A percentile compares a stretch with the other conserved stretches of the same genome.
Evolutionary conservation across 73 alveolate genomes (phyloP).

Genomic region (Paramecium sonneborni): DNA sequence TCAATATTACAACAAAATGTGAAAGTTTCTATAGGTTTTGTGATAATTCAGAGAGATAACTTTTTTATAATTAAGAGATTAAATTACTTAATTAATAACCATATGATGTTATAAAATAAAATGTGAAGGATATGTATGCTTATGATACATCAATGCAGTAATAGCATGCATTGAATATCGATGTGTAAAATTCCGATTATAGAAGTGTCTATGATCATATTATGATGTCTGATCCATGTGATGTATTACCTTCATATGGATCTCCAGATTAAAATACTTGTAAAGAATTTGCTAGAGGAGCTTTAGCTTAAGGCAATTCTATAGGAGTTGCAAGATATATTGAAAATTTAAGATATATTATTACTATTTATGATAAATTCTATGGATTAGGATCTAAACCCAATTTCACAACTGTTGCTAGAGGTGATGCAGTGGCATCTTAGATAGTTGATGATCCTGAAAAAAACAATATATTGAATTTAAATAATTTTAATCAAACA

Average conservation of each 20-base stretch:
- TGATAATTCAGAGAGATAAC: constrained; percentile 22
- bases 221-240: constrained; percentile 46
- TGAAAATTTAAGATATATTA: constrained; percentile 44
- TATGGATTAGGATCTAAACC: background rate
- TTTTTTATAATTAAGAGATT: background rate
- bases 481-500: constrained; percentile 45
- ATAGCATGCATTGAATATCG: constrained; percentile 28
- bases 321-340: constrained; percentile 51
- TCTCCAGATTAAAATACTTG: background rate
- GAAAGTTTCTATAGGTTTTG: constrained; percentile 1
- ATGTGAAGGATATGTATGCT: constrained; percentile 23
- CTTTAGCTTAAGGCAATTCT: constrained; percentile 30
- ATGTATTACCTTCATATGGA: background rate
- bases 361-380: constrained; percentile 40
- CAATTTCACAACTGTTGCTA: constrained; percentile 31
- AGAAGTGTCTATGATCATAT: constrained; percentile 29
- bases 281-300: constrained; percentile 31
- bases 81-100: background rate
- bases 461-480: background rate
- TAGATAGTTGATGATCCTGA: constrained; percentile 11
- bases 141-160: constrained; percentile 19
- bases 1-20: constrained; percentile 16
- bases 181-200: constrained; percentile 16
- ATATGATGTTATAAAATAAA: constrained; percentile 1
- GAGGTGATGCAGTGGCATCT: constrained; percentile 46